Conservation (phyloP, 2,329 filamentous ascomycete genomes). For the Salinomyces thailandicus region DNA sequence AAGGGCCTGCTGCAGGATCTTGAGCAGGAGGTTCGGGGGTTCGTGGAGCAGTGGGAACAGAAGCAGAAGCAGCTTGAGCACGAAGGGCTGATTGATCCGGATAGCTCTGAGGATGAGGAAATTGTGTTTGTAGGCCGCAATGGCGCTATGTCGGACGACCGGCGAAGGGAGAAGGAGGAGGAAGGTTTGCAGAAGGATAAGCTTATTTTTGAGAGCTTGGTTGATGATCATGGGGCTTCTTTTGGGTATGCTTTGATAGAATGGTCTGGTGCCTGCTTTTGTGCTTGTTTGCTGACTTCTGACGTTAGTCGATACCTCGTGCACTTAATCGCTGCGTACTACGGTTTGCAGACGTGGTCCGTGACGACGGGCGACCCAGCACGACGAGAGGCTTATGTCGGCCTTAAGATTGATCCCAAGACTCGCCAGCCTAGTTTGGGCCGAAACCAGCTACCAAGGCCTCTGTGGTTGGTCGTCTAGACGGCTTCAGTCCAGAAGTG, state of each 20-base stretch:
- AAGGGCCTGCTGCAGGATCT: conserved; percentile 71
- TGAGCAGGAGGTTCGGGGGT: conserved; percentile 72
- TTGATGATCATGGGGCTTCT: conserved; percentile 62
- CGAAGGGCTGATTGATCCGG: conserved; percentile 35
- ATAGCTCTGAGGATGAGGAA: conserved; percentile 61
- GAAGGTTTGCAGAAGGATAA: conserved; percentile 49
- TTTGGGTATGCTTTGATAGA: conserved; percentile 56
- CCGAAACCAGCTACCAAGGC: conserved; percentile 44
- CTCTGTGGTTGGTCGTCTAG: conserved; percentile 49
- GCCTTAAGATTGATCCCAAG: conserved; percentile 45
- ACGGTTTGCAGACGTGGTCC: conserved; percentile 75
- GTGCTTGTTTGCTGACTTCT: no score
- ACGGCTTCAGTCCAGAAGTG: not conserved
- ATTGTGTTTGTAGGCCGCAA: conserved; percentile 78
- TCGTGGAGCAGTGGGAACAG: conserved; percentile 53
- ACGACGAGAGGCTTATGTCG: conserved; percentile 73
- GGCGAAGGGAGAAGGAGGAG: conserved; percentile 43
- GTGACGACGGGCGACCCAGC: conserved; percentile 61
- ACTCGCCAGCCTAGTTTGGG: conserved; percentile 24
- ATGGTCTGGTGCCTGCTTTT: not conserved
- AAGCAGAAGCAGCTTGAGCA: conserved; percentile 38
- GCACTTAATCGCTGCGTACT: conserved; percentile 85
- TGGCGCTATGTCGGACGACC: conserved; percentile 51
- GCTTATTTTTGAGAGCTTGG: conserved; percentile 71
- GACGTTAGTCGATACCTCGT: conserved; percentile 87